Base-by-base conservation (phyloP, 177 flowering plant genomes). In the Vitis hybrid region DNA sequence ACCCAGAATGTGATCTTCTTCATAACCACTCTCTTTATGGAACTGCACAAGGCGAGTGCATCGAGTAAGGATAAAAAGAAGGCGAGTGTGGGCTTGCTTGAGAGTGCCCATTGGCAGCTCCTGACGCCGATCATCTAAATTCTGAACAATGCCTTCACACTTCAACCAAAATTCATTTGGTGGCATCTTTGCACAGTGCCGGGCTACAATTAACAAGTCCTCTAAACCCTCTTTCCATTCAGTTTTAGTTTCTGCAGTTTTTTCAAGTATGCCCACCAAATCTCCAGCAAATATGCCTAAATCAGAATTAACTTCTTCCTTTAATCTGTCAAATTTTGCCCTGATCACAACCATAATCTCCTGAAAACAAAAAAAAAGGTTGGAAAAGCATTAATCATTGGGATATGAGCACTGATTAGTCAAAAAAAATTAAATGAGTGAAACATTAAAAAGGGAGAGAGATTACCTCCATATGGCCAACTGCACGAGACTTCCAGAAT, bases 11-110 rank as follows among this genome's bases (percentile, higher is more conserved):
- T 85, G 87, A 11, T 93, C 94, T 68, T 87, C 94, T 60, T 83
- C 98, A 68, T 83, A 90, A 71, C 90, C 89, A 74, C 84, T 85
- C 82, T 92, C 99, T 71, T 96, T 96, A 27, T 89, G 95, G 73
- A 93, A 91, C 87, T 92, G 99, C 74, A 96, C 87, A 55, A 96
- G 88, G 70, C 99, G 78, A 60, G 95, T 89, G 80, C 99, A 96
- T 27, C 98, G 82, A 60, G 97, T 93, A 76, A 96, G 97, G 67
- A 96, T 92, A 77, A 96, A 96, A 51, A 96, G 87, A 69, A 96
- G 85, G 52, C 97, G 91, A 8, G 92, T 90, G 68, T 93, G 88
- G 19, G 89, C 91, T 79, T 94, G 94, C 76, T 89, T 96, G 56
- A 92, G 74, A 24, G 72, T 82, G 49, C 99, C 98, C 87, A 84